Evolutionary conservation across 768 basidiomycete genomes (phyloP).

Genomic region (Trametes cingulata): DNA sequence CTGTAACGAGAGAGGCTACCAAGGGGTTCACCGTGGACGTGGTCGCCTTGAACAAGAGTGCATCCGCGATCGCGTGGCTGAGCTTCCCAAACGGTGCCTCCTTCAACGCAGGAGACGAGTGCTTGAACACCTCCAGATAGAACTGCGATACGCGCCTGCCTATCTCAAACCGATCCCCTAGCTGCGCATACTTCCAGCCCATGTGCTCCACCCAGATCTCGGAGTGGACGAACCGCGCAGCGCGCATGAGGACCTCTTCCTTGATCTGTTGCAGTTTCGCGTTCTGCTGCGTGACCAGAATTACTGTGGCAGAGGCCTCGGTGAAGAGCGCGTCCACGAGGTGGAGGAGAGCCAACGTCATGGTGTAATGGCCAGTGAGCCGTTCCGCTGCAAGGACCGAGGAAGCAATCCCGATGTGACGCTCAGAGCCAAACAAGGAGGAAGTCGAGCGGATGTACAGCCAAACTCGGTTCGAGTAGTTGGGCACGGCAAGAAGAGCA

Average conservation of each 20-base stretch:
- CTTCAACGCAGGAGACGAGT: conserved; percentile 54
- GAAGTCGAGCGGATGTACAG: conserved; percentile 80
- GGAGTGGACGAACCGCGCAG: conserved; percentile 74
- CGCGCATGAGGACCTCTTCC: conserved; percentile 81
- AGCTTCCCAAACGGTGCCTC: conserved; percentile 61
- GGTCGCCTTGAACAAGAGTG: conserved; percentile 72
- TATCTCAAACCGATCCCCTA: conserved; percentile 85
- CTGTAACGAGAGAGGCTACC: conserved; percentile 66
- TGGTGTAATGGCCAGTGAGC: conserved; percentile 72
- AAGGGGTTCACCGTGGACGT: conserved; percentile 82
- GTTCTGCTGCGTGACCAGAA: conserved; percentile 52
- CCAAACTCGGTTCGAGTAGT: conserved; percentile 85
- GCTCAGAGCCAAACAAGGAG: conserved; percentile 71
- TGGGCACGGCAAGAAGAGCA: conserved; percentile 70
- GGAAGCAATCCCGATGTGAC: conserved; percentile 56
- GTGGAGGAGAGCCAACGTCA: conserved; percentile 76
- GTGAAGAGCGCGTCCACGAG: conserved; percentile 75
- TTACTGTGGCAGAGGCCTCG: conserved; percentile 62
- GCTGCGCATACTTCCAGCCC: conserved; percentile 82
- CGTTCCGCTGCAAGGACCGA: conserved; percentile 71
- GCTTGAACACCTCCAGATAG: conserved; percentile 65
- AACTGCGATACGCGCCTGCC: conserved; percentile 64
- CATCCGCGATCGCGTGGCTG: conserved; percentile 66
- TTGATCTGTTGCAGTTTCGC: conserved; percentile 69
- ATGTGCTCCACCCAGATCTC: conserved; percentile 88